phyloP scores from a whole-genome alignment of 2,329 filamentous ascomycete species.

The Fusarium euwallaceae region DNA sequence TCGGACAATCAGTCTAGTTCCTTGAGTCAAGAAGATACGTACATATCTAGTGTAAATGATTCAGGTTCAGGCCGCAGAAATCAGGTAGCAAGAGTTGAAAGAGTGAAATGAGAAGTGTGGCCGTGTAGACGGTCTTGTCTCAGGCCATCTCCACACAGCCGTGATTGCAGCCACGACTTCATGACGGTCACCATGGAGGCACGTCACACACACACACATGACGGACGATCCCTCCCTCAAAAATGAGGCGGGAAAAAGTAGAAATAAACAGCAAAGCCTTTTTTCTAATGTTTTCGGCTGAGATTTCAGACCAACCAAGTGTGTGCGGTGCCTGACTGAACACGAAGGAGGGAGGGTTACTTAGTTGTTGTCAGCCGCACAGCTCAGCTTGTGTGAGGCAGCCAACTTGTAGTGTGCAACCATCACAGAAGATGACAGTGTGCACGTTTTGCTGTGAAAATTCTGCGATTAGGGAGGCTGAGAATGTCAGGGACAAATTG shows the following conservation, averaged over 20 bases:
- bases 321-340: background rate
- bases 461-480: background rate
- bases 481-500: background rate
- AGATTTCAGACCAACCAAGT: background rate
- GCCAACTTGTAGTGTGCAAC: background rate
- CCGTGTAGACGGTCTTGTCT: background rate
- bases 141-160: constrained; percentile 22
- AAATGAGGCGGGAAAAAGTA: constrained; percentile 7
- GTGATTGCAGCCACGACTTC: constrained; percentile 20
- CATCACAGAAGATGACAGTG: background rate
- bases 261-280: background rate
- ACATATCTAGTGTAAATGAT: background rate
- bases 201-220: background rate
- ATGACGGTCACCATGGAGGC: constrained; percentile 24
- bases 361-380: background rate
- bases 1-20: background rate
- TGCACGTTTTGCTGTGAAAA: background rate
- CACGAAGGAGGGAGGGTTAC: background rate
- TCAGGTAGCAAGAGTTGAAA: background rate
- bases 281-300: background rate
- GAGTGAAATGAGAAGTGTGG: background rate
- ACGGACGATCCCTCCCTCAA: constrained; percentile 1
- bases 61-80: background rate
- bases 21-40: background rate
- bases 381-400: background rate